Base-by-base conservation (phyloP, 768 basidiomycete species). In the Cantharellus anzutake region DNA sequence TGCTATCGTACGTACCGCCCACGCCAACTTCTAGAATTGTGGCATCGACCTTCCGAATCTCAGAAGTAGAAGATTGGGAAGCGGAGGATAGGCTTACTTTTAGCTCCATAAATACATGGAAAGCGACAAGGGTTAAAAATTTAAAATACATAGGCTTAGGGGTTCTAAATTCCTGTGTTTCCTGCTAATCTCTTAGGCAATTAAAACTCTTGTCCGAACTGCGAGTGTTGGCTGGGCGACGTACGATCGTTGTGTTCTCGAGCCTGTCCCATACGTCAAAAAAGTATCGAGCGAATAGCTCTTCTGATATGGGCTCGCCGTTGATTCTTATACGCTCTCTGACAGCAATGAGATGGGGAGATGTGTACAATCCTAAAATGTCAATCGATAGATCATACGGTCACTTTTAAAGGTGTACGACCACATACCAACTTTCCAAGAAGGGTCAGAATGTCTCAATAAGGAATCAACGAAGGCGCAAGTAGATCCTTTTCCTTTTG, bases 401-500 rank as follows among this genome's bases (percentile, higher is more conserved):
- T 55, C 29, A 3, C 51, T 16, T 44, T 40, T 38, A 48, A 48
- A 59, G 38, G 44, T 35, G 20, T 11, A 57, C 29, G 44, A 4
- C 7, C 7, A 66, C 81, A 64, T 67, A 87, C 91, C 94, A 63
- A 87, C 79, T 74, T 82, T 92, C 75, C 83, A 87, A 2, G 75
- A 71, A 4, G 92, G 84, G 64, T 72, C 77, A n/a, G 77, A 71
- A 61, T 78, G 75, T n/a, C 88, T 79, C 56, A 98, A 73, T 58
- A 97, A 82, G 5, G 86, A 87, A 65, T 91, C 85, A 3, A 80
- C 79, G 66, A 98, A 98, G 4, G 96, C 94, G 64, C 87, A 89
- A 1, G 96, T 92, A 2, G 94, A 98, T 4, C 94, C 94, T 70
- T 99, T 99, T 41, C 94, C 94, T 72, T 99, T 99, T 3, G 96